phyloP scores from a whole-genome alignment of 768 basidiomycete genomes.

The Lactarius evosmus region DNA sequence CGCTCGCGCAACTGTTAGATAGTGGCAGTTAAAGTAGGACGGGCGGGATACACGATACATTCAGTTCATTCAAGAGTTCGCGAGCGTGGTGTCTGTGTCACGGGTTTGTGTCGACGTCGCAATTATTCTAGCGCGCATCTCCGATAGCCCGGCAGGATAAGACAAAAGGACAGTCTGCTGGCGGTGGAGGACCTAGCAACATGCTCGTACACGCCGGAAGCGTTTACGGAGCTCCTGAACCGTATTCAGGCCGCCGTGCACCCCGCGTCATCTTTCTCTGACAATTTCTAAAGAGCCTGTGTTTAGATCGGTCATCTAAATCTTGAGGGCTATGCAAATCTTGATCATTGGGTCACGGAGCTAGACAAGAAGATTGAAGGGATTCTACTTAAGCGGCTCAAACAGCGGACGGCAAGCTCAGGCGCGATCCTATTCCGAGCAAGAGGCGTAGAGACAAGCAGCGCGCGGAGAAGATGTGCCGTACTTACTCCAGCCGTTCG shows the following conservation, averaged over 20 bases:
- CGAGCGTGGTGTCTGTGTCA: constrained; percentile 84
- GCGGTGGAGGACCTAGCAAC: constrained; percentile 84
- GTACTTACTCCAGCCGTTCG: neutral
- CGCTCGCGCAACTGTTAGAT: too few species aligned
- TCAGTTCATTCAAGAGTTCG: constrained; percentile 93
- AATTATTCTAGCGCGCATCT: neutral
- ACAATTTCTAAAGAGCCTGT: neutral
- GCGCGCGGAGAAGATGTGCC: constrained; percentile 67
- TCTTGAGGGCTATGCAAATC: constrained; percentile 85
- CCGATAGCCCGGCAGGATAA: constrained; percentile 61
- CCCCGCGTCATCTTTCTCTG: constrained; percentile 12
- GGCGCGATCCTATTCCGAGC: constrained; percentile 50
- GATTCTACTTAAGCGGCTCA: constrained; percentile 71
- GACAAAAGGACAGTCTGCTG: constrained; percentile 83
- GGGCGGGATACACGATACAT: constrained; percentile 85
- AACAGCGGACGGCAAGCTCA: constrained; percentile 65
- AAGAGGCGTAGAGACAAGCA: constrained; percentile 72
- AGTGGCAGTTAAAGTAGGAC: too few species aligned
- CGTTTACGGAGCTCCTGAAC: constrained; percentile 72
- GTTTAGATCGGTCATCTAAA: constrained; percentile 87
- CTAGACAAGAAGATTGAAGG: constrained; percentile 74
- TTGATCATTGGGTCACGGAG: constrained; percentile 56
- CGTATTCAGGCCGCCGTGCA: constrained; percentile 79
- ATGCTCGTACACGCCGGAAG: constrained; percentile 80
- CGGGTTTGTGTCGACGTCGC: constrained; percentile 49